Evolutionary conservation across 2,329 filamentous ascomycete genomes (phyloP).

Genomic region (Colletotrichum acutatum): DNA sequence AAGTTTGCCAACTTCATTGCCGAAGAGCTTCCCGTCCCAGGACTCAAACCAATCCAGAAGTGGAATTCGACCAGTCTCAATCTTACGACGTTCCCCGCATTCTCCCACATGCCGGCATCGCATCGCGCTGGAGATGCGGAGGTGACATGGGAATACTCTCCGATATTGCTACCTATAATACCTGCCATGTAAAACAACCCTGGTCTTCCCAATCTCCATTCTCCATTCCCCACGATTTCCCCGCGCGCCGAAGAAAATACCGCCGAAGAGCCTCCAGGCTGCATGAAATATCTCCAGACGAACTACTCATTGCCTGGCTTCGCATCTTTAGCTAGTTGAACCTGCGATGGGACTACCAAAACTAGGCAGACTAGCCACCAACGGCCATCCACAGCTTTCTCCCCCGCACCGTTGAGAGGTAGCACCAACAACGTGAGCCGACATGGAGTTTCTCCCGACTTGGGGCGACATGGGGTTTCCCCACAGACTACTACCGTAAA

Average conservation of each 20-base stretch:
- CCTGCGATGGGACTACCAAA: background rate
- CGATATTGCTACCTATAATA: background rate
- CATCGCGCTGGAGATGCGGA: background rate
- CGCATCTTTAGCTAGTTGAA: background rate
- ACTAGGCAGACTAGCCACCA: background rate
- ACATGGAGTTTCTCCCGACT: background rate
- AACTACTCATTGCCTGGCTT: background rate
- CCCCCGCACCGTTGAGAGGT: slow-evolving; percentile 13
- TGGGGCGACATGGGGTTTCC: background rate
- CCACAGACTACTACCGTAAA: background rate
- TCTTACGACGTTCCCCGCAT: slow-evolving; percentile 19
- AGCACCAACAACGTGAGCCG: background rate
- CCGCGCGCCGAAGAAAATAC: slow-evolving; percentile 13
- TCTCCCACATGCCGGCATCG: slow-evolving; percentile 9
- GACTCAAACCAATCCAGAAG: background rate
- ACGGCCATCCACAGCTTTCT: background rate
- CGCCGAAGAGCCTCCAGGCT: slow-evolving; percentile 13
- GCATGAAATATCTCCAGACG: background rate
- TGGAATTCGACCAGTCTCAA: background rate
- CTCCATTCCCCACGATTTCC: slow-evolving; percentile 17
- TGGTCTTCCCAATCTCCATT: background rate
- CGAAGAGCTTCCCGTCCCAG: slow-evolving; percentile 9
- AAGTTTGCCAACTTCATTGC: background rate
- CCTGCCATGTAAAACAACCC: background rate
- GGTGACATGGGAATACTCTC: background rate